Base-by-base conservation (phyloP, 2,329 filamentous ascomycete genomes). In the Phoma sp. region DNA sequence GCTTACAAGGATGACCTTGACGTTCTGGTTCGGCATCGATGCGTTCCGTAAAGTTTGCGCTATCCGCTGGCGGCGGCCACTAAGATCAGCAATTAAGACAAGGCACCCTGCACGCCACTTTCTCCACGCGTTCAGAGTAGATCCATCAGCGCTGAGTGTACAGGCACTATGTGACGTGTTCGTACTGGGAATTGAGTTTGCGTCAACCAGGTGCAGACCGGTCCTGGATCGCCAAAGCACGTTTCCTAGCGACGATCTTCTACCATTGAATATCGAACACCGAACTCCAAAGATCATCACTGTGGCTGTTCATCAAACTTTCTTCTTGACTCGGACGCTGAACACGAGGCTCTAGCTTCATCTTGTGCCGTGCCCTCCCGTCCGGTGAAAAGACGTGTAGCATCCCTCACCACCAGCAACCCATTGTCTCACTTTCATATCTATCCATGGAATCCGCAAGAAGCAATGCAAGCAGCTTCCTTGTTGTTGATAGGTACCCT, bases 291-390 rank as follows among this genome's bases (percentile, higher is more conserved):
- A 37, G 36, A 50, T 50, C 35, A 40, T 29, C 40, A 36, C n/a
- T 37, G 41, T 37, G 36, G 45, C 40, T 50, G 45, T 22, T 31
- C 31, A 38, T 37, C 31, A 55, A 50, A 50, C 52, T 15, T 49
- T 50, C 45, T n/a, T 31, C 32, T 55, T 27, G 41, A 45, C 45
- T 46, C 36, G 32, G 13, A 27, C 15, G 24, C 32, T 24, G 47
- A 51, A 51, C 43, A 24, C 24, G 7, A 33, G 32, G 41, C 41
- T 38, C 32, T 47, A 46, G 36, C 43, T 50, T 55, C n/a, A 50
- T 21, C 17, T 21, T 32, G 47, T 29, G 38, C 46, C 21, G 38
- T 41, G 41, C 46, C 41, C 45, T 50, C 41, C 52, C 41, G 46
- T 51, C 41, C 41, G 52, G 32, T 43, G 40, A 38, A 43, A 22